Percentiles rank a stretch among this genome's conserved stretches.
Conservation (phyloP, 2,329 filamentous ascomycete genomes). For the Colletotrichum filicis region DNA sequence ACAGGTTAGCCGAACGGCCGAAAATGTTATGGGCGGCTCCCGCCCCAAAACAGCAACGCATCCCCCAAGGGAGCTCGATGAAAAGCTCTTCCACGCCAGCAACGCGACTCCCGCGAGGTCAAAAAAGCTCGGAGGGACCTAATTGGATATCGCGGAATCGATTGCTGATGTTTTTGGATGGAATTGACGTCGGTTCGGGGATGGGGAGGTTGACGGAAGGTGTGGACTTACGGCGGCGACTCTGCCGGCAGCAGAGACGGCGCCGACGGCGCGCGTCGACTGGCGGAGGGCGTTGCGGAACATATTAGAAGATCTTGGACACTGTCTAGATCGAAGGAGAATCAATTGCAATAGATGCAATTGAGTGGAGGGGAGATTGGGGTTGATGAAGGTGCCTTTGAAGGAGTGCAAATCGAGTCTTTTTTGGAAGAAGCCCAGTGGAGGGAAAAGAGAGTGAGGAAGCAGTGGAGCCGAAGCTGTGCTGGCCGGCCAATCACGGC, state of each 20-base stretch:
- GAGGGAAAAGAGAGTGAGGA: constrained; percentile 53
- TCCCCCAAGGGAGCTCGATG: constrained; percentile 45
- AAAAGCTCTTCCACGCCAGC: constrained; percentile 43
- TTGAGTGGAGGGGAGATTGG: constrained; percentile 71
- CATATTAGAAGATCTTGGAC: constrained; percentile 75
- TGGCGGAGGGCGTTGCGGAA: constrained; percentile 98
- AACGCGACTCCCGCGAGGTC: constrained; percentile 38
- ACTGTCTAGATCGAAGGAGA: constrained; percentile 61
- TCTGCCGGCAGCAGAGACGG: constrained; percentile 91
- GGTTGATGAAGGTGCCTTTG: constrained; percentile 61
- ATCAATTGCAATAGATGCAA: constrained; percentile 74
- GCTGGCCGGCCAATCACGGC: constrained; percentile 30
- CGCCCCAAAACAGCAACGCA: constrained; percentile 41
- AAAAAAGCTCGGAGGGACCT: constrained; percentile 48
- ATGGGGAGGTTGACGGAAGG: constrained; percentile 42
- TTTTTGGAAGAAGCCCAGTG: constrained; percentile 50
- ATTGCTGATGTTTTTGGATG: constrained; percentile 56
- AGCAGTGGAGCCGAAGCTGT: constrained; percentile 38
- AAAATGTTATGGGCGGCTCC: constrained; percentile 45
- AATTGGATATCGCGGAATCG: constrained; percentile 52
- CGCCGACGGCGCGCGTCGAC: constrained; percentile 94
- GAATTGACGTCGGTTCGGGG: constrained; percentile 54
- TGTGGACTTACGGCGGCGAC: constrained; percentile 87
- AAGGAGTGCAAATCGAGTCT: constrained; percentile 57
- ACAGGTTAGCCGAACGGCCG: constrained; percentile 65